Conservation (phyloP, 805 yeast species). For the Priceomyces medius region DNA sequence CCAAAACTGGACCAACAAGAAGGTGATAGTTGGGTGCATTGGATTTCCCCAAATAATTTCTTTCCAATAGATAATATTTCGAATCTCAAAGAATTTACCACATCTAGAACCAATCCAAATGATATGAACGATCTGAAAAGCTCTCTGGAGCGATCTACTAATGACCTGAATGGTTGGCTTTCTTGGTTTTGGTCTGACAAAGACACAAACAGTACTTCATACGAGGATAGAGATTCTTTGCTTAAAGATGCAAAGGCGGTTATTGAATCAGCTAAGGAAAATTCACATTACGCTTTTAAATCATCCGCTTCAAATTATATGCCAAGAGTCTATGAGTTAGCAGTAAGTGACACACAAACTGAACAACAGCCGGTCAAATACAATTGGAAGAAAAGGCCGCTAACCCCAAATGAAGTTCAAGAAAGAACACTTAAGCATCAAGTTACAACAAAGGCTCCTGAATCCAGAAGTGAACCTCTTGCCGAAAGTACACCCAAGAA, state of each 20-base stretch:
- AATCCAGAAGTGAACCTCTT: slow-evolving; percentile 3
- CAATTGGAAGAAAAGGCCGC: slow-evolving; percentile 29
- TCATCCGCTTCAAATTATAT: slow-evolving; percentile 8
- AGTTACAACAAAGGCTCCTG: slow-evolving; percentile 2
- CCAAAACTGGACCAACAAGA: not conserved
- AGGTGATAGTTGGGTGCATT: slow-evolving; percentile 6
- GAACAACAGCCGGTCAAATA: slow-evolving; percentile 34
- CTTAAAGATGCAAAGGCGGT: slow-evolving; percentile 31
- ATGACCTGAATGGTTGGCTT: slow-evolving; percentile 16
- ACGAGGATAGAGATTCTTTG: slow-evolving; percentile 19
- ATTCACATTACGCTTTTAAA: slow-evolving; percentile 34
- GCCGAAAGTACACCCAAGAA: not conserved
- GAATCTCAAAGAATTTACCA: no score
- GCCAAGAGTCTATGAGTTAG: slow-evolving; percentile 24
- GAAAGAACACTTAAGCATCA: slow-evolving; percentile 21
- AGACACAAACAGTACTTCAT: slow-evolving; percentile 16
- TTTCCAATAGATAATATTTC: no score
- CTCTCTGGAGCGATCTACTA: not conserved
- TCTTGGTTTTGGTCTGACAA: slow-evolving; percentile 22
- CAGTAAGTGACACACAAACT: slow-evolving; percentile 35
- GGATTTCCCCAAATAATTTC: slow-evolving; percentile 8
- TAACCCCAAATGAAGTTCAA: slow-evolving; percentile 34
- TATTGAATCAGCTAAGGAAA: slow-evolving; percentile 32
- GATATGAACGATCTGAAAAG: not conserved
- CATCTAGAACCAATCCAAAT: not conserved